Evolutionary conservation across 345 rosid genomes (phyloP).

Genomic region (thale cress (Arabidopsis thaliana)): DNA sequence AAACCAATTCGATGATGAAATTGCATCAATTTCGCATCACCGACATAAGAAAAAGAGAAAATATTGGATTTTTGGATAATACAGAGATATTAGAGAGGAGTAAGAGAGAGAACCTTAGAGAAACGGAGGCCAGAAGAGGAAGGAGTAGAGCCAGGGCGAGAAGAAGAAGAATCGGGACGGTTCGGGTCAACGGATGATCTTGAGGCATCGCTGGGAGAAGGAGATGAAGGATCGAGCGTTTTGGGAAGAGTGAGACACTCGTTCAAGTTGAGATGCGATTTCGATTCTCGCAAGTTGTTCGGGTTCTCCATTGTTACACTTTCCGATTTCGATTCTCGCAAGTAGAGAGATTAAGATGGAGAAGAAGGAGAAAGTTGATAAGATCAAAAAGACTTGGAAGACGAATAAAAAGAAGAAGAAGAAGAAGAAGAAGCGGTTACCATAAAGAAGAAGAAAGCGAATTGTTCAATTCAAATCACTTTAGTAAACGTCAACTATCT

Average conservation of each 20-base stretch:
- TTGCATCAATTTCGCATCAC: neutral
- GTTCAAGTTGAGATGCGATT: conserved; percentile 32
- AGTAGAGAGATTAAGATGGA: neutral
- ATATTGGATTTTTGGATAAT: neutral
- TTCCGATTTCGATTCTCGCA: neutral
- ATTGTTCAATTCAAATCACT: conserved; percentile 11
- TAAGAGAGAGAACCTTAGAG: conserved; percentile 40
- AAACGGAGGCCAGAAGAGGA: conserved; percentile 19
- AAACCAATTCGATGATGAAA: neutral
- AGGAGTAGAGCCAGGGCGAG: conserved; percentile 5
- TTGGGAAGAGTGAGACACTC: conserved; percentile 31
- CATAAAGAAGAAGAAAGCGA: conserved; percentile 3
- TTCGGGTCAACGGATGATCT: conserved; percentile 38
- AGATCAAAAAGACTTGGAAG: neutral
- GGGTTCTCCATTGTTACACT: conserved; percentile 19
- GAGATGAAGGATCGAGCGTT: conserved; percentile 25
- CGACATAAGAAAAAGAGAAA: neutral
- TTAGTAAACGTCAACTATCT: conserved; percentile 21
- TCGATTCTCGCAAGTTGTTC: conserved; percentile 11
- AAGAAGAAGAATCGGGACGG: conserved; percentile 23
- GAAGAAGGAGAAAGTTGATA: conserved; percentile 15
- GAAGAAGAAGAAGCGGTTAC: conserved; percentile 28
- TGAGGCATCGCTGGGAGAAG: conserved; percentile 38
- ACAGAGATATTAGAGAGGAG: conserved; percentile 12
- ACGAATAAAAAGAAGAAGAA: neutral